Evolutionary conservation across 495 filamentous ascomycete species (phyloP).

Genomic region (Penicillium ucsense): DNA sequence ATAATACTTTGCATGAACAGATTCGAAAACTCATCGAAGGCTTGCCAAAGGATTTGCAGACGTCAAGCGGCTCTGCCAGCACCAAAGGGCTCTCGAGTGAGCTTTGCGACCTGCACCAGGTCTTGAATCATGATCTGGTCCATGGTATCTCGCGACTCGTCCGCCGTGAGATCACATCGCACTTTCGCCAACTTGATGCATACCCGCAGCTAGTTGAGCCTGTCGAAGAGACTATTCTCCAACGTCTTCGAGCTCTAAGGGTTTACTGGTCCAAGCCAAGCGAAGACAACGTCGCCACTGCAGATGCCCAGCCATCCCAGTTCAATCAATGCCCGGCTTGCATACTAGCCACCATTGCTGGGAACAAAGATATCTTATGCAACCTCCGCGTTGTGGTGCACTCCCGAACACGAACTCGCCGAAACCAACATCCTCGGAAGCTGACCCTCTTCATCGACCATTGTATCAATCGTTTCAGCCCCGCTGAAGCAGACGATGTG

Average conservation of each 20-base stretch:
- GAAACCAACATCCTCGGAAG: slow-evolving; percentile 10
- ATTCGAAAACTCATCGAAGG: slow-evolving; percentile 6
- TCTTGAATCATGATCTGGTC: slow-evolving; percentile 16
- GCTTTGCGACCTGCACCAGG: slow-evolving; percentile 9
- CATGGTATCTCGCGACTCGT: slow-evolving; percentile 14
- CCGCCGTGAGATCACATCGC: slow-evolving; percentile 19
- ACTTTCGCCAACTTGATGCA: slow-evolving; percentile 15
- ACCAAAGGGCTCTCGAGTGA: background rate
- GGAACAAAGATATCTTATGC: slow-evolving; percentile 9
- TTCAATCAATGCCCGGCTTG: slow-evolving; percentile 30
- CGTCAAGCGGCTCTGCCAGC: background rate
- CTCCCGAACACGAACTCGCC: slow-evolving; percentile 20
- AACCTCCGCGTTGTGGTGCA: slow-evolving; percentile 22
- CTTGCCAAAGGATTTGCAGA: slow-evolving; percentile 10
- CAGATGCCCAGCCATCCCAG: slow-evolving; percentile 15
- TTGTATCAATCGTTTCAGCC: slow-evolving; percentile 9
- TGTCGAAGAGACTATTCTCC: slow-evolving; percentile 6
- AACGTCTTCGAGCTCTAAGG: slow-evolving; percentile 10
- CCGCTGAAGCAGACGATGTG: slow-evolving; percentile 2
- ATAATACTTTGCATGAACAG: background rate
- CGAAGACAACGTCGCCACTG: background rate
- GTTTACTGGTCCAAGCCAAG: slow-evolving; percentile 23
- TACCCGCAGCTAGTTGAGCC: slow-evolving; percentile 9
- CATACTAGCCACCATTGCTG: slow-evolving; percentile 28
- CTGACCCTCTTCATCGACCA: slow-evolving; percentile 21